Evolutionary conservation across 768 basidiomycete genomes (phyloP).

Genomic region (Psilocybe sp.): DNA sequence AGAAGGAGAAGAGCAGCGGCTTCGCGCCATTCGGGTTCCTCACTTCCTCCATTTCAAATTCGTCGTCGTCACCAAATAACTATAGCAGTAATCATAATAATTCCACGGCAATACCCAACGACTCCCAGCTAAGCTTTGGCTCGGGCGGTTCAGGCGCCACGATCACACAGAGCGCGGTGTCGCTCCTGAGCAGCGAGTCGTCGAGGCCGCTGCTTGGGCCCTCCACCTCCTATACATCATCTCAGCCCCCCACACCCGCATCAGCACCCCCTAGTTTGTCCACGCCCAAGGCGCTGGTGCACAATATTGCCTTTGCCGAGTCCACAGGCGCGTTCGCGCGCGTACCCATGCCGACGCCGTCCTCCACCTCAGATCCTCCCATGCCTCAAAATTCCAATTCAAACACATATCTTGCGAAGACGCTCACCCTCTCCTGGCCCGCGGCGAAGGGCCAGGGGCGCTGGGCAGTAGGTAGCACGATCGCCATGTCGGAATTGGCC

Average conservation of each 20-base stretch:
- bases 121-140: too few species aligned
- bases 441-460: slow-evolving; percentile 62
- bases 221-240: slow-evolving; percentile 29
- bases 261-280: slow-evolving; percentile 25
- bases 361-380: slow-evolving; percentile 32
- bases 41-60: slow-evolving; percentile 28
- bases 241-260: slow-evolving; percentile 23
- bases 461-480: slow-evolving; percentile 80
- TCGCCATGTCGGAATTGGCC: slow-evolving; percentile 54
- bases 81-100: too few species aligned
- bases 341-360: not conserved
- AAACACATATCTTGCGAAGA: slow-evolving; percentile 63
- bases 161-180: too few species aligned
- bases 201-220: slow-evolving; percentile 20
- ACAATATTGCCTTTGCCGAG: slow-evolving; percentile 56
- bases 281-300: slow-evolving; percentile 40
- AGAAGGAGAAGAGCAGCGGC: too few species aligned
- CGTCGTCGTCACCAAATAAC: slow-evolving; percentile 34
- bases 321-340: slow-evolving; percentile 55
- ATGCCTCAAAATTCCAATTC: too few species aligned
- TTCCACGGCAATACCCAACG: too few species aligned
- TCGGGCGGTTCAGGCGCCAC: too few species aligned
- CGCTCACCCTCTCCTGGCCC: slow-evolving; percentile 72
- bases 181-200: too few species aligned
- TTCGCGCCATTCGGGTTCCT: slow-evolving; percentile 9